Percentiles rank a stretch among this genome's conserved stretches.
These are phyloP conservation scores for Monilinia fructigena DNA, from an alignment of 2,329 filamentous ascomycete species.

Conservation along the genomic window DNA sequence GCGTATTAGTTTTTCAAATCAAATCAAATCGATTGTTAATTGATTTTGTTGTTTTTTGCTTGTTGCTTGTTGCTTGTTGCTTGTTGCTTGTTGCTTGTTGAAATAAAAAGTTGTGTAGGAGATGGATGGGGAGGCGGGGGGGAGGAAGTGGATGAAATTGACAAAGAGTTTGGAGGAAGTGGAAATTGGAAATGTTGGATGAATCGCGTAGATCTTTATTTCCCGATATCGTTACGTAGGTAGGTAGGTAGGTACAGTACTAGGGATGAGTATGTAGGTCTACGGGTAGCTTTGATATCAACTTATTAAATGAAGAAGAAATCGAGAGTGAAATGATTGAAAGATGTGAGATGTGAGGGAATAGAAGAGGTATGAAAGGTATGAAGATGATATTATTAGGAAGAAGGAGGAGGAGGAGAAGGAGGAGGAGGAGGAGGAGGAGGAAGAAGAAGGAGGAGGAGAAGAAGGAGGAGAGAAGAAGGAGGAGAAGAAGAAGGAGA, in stretches of 20 bases:
- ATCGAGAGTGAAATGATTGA: not conserved
- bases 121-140: not conserved
- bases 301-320: constrained; percentile 1
- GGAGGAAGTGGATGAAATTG: not conserved
- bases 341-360: not conserved
- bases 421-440: not conserved
- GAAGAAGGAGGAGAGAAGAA: not conserved
- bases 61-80: no score
- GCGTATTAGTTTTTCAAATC: no score
- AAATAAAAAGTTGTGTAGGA: not conserved
- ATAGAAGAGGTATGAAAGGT: not conserved
- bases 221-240: not conserved
- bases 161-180: constrained; percentile 12
- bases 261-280: no score
- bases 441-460: not conserved
- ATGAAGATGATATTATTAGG: not conserved
- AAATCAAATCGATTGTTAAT: not conserved
- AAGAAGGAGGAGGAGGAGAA: not conserved
- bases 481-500: no score
- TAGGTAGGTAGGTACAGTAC: no score
- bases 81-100: not conserved
- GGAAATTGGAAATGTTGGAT: not conserved
- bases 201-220: constrained; percentile 16
- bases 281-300: no score
- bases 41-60: constrained; percentile 7